Evolutionary conservation across 345 rosid species (phyloP), one percentile per base, ranked within the genome.

Genomic region (Tarenaya hassleriana): DNA sequence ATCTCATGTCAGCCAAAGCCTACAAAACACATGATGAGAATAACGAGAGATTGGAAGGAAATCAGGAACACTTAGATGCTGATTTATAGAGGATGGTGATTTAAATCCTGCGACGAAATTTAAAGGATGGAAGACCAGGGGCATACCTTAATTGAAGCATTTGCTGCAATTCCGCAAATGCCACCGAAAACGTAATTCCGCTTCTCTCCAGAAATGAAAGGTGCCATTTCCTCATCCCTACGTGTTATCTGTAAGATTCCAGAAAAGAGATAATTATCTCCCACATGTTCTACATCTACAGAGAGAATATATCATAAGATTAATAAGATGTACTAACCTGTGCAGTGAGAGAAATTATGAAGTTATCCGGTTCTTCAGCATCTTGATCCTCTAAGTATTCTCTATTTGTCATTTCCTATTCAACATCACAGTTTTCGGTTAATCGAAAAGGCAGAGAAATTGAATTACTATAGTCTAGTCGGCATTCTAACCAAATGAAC

Each of bases 311-410:
- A 16, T 4, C 35, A 24, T 15, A 0, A 57, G 27, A 34, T 58
- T 15, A 29, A 27, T 24, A 14, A 31, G 50, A 64, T 38, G 58
- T 29, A 69, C 62, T 34, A 24, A 92, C 98, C 95, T 83, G 90
- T 55, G 98, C 74, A 60, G 86, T 83, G 15, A 92, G 88, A 53
- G 97, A 77, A 71, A 92, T 81, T 43, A 92, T 77, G 50, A 83
- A 92, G 73, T 88, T 91, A 57, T 92, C 98, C 1, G 98, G 98
- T 76, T 92, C 98, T 73, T 92, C 97, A 6, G 95, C 86, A 69
- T 92, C 95, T 53, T 83, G 88, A 69, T 88, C 96, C 66, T 88
- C 98, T 61, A 83, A 53, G 72, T 92, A 92, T 40, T 85, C 97
- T 73, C 91, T 82, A 60, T 65, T 68, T 10, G 76, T 72, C 98